Conservation (phyloP, 257 asterid genomes). For the Mentha longifolia region DNA sequence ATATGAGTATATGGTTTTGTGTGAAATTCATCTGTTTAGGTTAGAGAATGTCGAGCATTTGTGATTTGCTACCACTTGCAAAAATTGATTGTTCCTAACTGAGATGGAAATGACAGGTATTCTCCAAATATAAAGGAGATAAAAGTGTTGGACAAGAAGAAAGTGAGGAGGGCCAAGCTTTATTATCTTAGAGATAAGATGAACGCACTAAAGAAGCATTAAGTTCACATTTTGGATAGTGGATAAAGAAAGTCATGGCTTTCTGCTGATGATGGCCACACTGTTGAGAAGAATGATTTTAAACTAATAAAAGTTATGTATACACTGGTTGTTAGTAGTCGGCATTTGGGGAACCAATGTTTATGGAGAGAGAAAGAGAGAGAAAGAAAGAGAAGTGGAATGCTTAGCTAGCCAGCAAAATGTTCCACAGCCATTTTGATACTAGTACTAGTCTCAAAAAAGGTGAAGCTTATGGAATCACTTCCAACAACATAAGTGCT, state of each 20-base stretch:
- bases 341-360: conserved; percentile 22
- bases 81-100: conserved; percentile 28
- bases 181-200: conserved; percentile 90
- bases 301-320: conserved; percentile 26
- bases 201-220: conserved; percentile 84
- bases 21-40: no score
- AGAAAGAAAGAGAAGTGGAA: conserved; percentile 36
- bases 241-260: conserved; percentile 37
- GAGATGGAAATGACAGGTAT: conserved; percentile 62
- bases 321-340: conserved; percentile 12
- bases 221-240: conserved; percentile 36
- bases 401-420: conserved; percentile 25
- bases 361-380: conserved; percentile 27
- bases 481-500: conserved; percentile 19
- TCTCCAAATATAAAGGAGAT: conserved; percentile 97
- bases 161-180: conserved; percentile 96
- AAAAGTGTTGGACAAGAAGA: conserved; percentile 89
- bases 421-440: neutral
- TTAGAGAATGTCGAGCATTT: neutral
- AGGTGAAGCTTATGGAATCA: conserved; percentile 21
- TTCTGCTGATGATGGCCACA: conserved; percentile 32
- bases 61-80: neutral
- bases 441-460: conserved; percentile 15
- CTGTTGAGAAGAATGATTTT: conserved; percentile 22
- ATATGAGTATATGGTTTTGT: neutral